These are phyloP conservation scores for Wickerhamiella azymoides DNA, from an alignment of 805 yeast genomes.

Conservation along the genomic window DNA sequence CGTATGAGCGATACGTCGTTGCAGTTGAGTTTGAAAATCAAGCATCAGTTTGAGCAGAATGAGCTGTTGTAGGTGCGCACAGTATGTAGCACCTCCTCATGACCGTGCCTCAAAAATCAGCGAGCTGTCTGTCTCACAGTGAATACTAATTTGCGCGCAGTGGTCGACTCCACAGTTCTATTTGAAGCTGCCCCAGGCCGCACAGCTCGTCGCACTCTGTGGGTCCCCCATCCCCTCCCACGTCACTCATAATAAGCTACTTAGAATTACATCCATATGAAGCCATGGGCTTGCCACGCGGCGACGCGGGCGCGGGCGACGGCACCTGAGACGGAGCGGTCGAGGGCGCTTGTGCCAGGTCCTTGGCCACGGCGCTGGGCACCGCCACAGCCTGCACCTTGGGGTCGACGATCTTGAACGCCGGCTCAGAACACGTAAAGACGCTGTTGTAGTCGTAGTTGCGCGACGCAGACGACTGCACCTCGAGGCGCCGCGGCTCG, in stretches of 20 bases:
- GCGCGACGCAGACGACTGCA: constrained; percentile 14
- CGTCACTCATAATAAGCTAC: too few relatives aligned
- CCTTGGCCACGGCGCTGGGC: constrained; percentile 6
- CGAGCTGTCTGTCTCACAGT: too few relatives aligned
- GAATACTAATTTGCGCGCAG: too few relatives aligned
- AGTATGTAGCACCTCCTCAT: too few relatives aligned
- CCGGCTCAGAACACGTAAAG: constrained; percentile 9
- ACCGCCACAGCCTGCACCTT: constrained; percentile 17
- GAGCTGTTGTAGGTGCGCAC: constrained; percentile 6
- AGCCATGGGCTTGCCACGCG: neutral
- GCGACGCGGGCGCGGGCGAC: neutral
- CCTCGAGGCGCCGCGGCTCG: constrained; percentile 9
- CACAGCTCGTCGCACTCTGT: neutral
- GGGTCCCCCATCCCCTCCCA: too few relatives aligned
- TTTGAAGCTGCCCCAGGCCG: too few relatives aligned
- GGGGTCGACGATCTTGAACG: constrained; percentile 20
- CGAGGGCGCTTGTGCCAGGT: too few relatives aligned
- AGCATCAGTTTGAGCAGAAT: constrained; percentile 4
- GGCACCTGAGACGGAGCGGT: neutral
- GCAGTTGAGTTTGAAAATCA: constrained; percentile 11
- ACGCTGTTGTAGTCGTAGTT: constrained; percentile 16
- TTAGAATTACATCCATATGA: neutral
- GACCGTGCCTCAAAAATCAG: too few relatives aligned
- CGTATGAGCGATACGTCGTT: constrained; percentile 15
- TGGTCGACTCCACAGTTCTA: too few relatives aligned